These are phyloP conservation scores for Viola pubescens DNA, from an alignment of 441 rosid genomes.

Conservation along the genomic window DNA sequence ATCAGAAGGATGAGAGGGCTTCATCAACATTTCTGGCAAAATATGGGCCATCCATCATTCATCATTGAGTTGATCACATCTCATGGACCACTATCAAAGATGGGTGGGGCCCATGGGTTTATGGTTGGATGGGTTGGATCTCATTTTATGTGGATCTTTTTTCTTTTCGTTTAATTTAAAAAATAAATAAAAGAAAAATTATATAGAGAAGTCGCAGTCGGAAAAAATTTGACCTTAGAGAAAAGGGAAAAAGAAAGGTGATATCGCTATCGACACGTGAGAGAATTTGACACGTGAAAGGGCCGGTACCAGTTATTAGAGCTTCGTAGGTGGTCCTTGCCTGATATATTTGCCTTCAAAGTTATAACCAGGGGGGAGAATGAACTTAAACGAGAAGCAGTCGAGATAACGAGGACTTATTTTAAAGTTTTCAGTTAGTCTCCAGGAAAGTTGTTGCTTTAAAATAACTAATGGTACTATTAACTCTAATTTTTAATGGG, in stretches of 20 bases:
- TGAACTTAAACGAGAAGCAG: no score
- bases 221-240: conserved; percentile 3
- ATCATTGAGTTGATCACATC: no score
- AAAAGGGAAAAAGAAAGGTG: background rate
- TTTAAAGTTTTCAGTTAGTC: no score
- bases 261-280: conserved; percentile 22
- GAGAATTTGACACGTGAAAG: conserved; percentile 19
- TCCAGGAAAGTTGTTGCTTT: no score
- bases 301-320: background rate
- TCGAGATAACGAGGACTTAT: no score
- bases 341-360: background rate
- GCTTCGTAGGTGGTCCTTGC: conserved; percentile 13
- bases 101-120: background rate
- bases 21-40: no score
- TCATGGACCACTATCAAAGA: no score
- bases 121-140: background rate
- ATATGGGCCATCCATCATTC: no score
- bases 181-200: background rate
- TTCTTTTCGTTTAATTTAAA: background rate
- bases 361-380: no score
- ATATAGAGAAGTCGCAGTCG: conserved; percentile 16
- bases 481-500: no score
- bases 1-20: no score
- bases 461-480: no score
- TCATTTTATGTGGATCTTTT: background rate